Conservation (phyloP, 192 early-diverging fungal genomes). For the Backusella macrospora region DNA sequence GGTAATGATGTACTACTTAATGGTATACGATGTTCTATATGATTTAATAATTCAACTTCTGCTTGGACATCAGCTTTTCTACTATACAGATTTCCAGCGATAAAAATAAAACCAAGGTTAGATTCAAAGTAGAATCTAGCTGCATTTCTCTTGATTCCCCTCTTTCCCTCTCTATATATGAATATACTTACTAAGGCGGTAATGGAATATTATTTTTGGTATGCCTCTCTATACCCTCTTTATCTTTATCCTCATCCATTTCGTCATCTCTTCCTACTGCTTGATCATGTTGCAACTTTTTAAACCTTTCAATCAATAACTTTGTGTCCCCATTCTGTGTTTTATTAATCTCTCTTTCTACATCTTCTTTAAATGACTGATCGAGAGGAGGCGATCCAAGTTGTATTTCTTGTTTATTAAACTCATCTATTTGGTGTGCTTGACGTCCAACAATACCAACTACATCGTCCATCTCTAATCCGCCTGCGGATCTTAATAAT, state of each 20-base stretch:
- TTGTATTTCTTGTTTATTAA: slow-evolving; percentile 79
- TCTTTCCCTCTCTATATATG: not conserved
- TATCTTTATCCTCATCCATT: no score
- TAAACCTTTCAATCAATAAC: not conserved
- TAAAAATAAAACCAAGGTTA: not conserved
- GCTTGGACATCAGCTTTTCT: slow-evolving; percentile 79
- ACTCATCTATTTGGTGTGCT: slow-evolving; percentile 71
- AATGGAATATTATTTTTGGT: slow-evolving; percentile 65
- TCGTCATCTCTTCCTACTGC: not conserved
- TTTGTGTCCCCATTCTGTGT: slow-evolving; percentile 52
- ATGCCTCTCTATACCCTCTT: slow-evolving; percentile 65
- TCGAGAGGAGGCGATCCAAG: slow-evolving; percentile 79
- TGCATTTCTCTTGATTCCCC: not conserved
- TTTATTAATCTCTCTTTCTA: slow-evolving; percentile 75
- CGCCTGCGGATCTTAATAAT: slow-evolving; percentile 38
- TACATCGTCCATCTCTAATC: slow-evolving; percentile 60
- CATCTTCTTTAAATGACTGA: slow-evolving; percentile 71
- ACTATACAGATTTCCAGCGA: slow-evolving; percentile 40
- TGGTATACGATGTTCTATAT: slow-evolving; percentile 73
- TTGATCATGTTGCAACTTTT: not conserved
- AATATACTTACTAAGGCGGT: slow-evolving; percentile 65
- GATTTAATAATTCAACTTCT: slow-evolving; percentile 77
- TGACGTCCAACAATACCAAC: slow-evolving; percentile 74
- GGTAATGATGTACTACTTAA: slow-evolving; percentile 72
- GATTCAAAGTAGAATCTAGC: not conserved